Evolutionary conservation across 306 rosid species (phyloP).

Genomic region (Quillaja saponaria): DNA sequence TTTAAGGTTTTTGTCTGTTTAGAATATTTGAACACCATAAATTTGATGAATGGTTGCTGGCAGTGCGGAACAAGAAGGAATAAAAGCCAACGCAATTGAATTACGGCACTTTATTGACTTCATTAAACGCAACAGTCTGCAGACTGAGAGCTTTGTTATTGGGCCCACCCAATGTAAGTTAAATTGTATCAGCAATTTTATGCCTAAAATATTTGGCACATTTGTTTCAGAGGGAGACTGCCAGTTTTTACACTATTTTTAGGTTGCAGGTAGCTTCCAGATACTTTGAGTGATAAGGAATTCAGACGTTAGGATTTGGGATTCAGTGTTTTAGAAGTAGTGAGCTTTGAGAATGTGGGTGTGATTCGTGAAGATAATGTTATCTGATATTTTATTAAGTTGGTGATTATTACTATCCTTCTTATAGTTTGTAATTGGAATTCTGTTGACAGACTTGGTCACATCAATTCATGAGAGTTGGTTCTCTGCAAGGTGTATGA

Average conservation of each 20-base stretch:
- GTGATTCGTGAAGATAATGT: conserved; percentile 4
- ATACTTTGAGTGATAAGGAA: conserved; percentile 13
- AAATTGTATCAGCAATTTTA: conserved; percentile 14
- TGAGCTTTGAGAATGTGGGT: background rate
- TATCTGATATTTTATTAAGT: background rate
- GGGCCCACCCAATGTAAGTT: conserved; percentile 57
- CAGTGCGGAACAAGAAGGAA: conserved; percentile 75
- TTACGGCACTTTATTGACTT: conserved; percentile 48
- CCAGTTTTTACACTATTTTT: background rate
- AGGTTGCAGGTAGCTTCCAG: background rate
- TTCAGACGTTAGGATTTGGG: background rate
- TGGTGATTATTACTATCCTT: conserved; percentile 14
- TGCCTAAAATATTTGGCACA: conserved; percentile 22
- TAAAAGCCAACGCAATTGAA: conserved; percentile 47
- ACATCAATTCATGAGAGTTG: conserved; percentile 88
- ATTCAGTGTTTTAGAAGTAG: conserved; percentile 8
- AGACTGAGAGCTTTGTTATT: conserved; percentile 54
- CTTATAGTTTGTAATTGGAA: conserved; percentile 27
- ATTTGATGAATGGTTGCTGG: conserved; percentile 35
- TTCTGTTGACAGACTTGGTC: conserved; percentile 69
- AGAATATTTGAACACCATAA: conserved; percentile 31
- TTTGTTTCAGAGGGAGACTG: background rate
- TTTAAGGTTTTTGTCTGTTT: conserved; percentile 24
- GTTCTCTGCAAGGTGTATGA: conserved; percentile 92
- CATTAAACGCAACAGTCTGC: conserved; percentile 54